Conservation (phyloP, 2,329 filamentous ascomycete species). For the Trichoderma polysporum region DNA sequence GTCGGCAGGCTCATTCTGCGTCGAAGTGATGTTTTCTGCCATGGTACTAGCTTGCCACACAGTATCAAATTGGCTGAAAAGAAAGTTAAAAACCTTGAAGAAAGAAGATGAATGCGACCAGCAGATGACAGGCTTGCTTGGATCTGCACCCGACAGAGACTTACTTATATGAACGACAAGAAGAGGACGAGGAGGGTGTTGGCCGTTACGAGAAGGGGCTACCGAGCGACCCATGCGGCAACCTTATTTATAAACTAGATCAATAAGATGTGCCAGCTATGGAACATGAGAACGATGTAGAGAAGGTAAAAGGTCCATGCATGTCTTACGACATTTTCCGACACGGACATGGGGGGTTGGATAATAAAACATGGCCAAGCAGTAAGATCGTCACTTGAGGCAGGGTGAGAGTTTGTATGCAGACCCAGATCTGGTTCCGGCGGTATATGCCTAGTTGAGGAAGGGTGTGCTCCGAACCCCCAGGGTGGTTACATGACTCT, state of each 20-base stretch:
- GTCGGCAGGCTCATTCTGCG: constrained; percentile 55
- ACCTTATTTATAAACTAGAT: constrained; percentile 10
- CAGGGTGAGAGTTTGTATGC: not conserved
- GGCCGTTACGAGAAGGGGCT: not conserved
- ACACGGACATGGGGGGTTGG: not conserved
- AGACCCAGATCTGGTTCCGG: not conserved
- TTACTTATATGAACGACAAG: not conserved
- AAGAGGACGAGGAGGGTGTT: not conserved
- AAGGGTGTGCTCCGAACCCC: not conserved
- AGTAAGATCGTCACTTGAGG: not conserved
- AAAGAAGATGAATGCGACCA: not conserved
- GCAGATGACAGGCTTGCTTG: not conserved
- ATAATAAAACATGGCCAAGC: not conserved
- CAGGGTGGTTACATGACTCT: not conserved
- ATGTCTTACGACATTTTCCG: constrained; percentile 20
- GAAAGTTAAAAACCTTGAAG: not conserved
- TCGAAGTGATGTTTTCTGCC: not conserved
- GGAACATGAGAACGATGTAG: not conserved
- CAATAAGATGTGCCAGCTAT: not conserved
- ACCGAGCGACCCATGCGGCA: not conserved
- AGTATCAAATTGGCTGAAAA: not conserved
- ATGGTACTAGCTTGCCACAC: not conserved
- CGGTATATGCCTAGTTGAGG: not conserved
- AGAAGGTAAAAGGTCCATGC: not conserved
- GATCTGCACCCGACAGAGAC: not conserved